Evolutionary conservation across 192 early-diverging fungal species (phyloP).

Genomic region (Backusella liffmaniae): DNA sequence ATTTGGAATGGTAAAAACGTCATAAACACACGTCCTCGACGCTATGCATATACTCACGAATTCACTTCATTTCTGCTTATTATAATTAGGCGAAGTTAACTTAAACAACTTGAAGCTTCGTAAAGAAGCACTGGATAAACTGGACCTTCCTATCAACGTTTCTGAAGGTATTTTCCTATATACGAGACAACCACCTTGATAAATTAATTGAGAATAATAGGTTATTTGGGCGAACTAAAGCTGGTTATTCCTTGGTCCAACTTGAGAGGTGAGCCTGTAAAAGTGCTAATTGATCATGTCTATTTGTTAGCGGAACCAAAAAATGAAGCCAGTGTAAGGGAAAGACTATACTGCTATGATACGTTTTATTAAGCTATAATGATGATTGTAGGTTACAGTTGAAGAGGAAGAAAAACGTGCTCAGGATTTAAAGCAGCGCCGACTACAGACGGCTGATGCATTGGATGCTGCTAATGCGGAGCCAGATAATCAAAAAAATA

Average conservation of each 20-base stretch:
- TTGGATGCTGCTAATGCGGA: conserved; percentile 25
- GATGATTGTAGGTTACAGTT: conserved; percentile 13
- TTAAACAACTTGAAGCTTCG: conserved; percentile 79
- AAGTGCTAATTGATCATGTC: conserved; percentile 72
- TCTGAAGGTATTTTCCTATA: conserved; percentile 40
- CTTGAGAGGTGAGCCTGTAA: conserved; percentile 79
- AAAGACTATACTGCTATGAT: not conserved
- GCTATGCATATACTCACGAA: not conserved
- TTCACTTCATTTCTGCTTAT: not conserved
- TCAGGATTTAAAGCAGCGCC: conserved; percentile 67
- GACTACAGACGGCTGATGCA: conserved; percentile 62
- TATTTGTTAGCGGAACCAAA: conserved; percentile 75
- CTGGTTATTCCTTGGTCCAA: conserved; percentile 88
- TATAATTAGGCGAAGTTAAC: conserved; percentile 70
- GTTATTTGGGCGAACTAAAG: conserved; percentile 80
- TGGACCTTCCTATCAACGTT: conserved; percentile 84
- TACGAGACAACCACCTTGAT: not conserved
- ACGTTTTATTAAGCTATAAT: not conserved
- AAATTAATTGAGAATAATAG: conserved; percentile 34
- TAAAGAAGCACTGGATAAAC: conserved; percentile 77
- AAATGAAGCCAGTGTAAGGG: conserved; percentile 48
- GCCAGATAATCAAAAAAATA: conserved; percentile 6
- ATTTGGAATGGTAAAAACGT: conserved; percentile 72
- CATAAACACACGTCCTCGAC: not conserved
- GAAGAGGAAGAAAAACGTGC: conserved; percentile 69